A percentile compares a stretch with the other conserved stretches of the same genome.
These are phyloP conservation scores for Acephala macrosclerotiorum DNA, from an alignment of 2,329 filamentous ascomycete genomes.

Conservation along the genomic window DNA sequence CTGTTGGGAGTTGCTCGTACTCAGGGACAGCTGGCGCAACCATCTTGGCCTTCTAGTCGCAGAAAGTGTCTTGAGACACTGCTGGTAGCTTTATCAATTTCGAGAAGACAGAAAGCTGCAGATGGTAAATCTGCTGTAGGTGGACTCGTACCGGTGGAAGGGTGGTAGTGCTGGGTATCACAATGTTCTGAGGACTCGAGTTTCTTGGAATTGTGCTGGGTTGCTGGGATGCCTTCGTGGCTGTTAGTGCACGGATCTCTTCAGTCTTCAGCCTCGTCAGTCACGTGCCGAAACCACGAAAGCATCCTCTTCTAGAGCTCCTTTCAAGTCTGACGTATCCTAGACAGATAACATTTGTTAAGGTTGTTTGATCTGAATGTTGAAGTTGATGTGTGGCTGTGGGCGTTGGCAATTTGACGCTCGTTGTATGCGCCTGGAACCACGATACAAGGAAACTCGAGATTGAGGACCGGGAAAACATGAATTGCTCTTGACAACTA, in stretches of 20 bases:
- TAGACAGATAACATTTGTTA: no score
- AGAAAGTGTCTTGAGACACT: neutral
- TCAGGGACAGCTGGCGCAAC: slow-evolving; percentile 75
- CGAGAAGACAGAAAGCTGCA: neutral
- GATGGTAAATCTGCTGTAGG: neutral
- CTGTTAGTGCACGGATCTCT: slow-evolving; percentile 1
- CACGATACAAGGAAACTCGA: no score
- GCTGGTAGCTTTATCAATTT: neutral
- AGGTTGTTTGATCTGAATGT: no score
- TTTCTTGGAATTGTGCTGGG: slow-evolving; percentile 3
- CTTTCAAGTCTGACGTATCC: no score
- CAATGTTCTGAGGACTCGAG: neutral
- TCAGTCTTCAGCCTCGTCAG: neutral
- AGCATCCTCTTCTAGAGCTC: no score
- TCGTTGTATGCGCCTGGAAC: no score
- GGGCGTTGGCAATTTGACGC: no score
- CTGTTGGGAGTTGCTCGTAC: slow-evolving; percentile 55
- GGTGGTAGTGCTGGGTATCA: slow-evolving; percentile 2
- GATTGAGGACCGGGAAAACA: no score
- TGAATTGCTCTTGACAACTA: no score
- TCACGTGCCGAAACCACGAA: no score
- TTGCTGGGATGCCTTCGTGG: neutral
- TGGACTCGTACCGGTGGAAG: neutral
- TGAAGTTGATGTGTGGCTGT: no score
- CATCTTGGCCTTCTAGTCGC: slow-evolving; percentile 34